These are phyloP conservation scores for Cucurbita pepo DNA, from an alignment of 306 rosid genomes.

Conservation along the genomic window DNA sequence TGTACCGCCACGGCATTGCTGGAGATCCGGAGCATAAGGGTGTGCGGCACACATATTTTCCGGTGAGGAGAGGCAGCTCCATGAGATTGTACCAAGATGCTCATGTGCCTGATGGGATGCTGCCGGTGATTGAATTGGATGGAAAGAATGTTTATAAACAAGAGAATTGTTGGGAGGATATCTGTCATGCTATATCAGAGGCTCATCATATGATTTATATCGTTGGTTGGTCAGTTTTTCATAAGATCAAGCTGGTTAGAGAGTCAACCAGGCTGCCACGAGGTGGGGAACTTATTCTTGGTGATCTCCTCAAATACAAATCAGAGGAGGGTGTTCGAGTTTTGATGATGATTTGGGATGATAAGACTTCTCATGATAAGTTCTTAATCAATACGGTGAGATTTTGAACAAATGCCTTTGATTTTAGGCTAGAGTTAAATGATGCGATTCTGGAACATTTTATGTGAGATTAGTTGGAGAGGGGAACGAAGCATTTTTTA, in stretches of 20 bases:
- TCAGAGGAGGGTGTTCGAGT: slow-evolving; percentile 84
- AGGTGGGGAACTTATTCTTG: slow-evolving; percentile 64
- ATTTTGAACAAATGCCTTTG: neutral
- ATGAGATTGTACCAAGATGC: slow-evolving; percentile 80
- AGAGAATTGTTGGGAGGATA: slow-evolving; percentile 88
- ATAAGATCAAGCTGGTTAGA: slow-evolving; percentile 59
- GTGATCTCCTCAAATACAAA: slow-evolving; percentile 88
- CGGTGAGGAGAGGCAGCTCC: slow-evolving; percentile 56
- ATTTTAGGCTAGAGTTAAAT: neutral
- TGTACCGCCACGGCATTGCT: slow-evolving; percentile 46
- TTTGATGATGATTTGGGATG: slow-evolving; percentile 79
- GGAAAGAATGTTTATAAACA: slow-evolving; percentile 27
- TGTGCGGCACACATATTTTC: slow-evolving; percentile 63
- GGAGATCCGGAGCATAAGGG: slow-evolving; percentile 60
- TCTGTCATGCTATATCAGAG: slow-evolving; percentile 69
- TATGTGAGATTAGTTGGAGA: too few relatives aligned
- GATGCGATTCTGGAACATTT: too few relatives aligned
- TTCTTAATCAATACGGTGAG: slow-evolving; percentile 46
- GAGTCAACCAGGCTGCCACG: slow-evolving; percentile 53
- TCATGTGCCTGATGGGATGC: slow-evolving; percentile 23
- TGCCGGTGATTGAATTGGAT: slow-evolving; percentile 50
- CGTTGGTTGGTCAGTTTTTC: slow-evolving; percentile 73
- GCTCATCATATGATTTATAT: slow-evolving; percentile 87
- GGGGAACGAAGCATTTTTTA: too few relatives aligned
- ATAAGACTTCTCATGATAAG: slow-evolving; percentile 72